These are phyloP conservation scores for Chaetomiaceae sp. DNA, from an alignment of 2,329 filamentous ascomycete species.

Conservation along the genomic window DNA sequence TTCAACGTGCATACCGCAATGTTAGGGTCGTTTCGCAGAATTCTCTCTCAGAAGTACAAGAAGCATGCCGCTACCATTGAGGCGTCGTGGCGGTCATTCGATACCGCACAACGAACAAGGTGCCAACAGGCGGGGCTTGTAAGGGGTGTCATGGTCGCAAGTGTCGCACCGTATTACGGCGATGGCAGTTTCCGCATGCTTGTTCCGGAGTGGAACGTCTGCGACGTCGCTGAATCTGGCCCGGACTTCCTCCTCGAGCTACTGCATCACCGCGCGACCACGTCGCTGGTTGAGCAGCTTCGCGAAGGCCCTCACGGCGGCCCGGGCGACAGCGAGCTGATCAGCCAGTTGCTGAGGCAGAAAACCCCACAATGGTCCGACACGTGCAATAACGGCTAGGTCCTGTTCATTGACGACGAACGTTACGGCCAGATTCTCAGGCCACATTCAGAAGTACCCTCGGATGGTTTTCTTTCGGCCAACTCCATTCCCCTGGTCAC, in stretches of 20 bases:
- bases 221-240: conserved; percentile 32
- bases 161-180: conserved; percentile 29
- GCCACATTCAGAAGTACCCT: too few species aligned
- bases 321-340: conserved; percentile 31
- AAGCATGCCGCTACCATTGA: conserved; percentile 32
- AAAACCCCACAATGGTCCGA: neutral
- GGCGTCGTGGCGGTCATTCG: conserved; percentile 35
- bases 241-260: conserved; percentile 27
- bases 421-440: conserved; percentile 35
- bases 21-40: conserved; percentile 30
- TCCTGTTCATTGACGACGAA: conserved; percentile 34
- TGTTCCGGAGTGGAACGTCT: conserved; percentile 39
- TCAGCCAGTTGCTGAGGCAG: neutral
- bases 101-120: conserved; percentile 28
- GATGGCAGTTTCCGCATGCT: conserved; percentile 35
- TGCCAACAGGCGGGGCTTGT: conserved; percentile 31
- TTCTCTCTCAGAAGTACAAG: conserved; percentile 36
- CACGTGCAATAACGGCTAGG: conserved; percentile 18
- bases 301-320: neutral
- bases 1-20: too few species aligned
- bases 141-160: conserved; percentile 31
- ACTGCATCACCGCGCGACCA: conserved; percentile 17
- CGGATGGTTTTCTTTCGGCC: too few species aligned
- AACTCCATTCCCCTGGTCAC: conserved; percentile 27
- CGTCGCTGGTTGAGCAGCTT: conserved; percentile 16